Evolutionary conservation across 768 basidiomycete species (phyloP), one percentile per base, ranked within the genome.

Genomic region (Sutorius australiensis): DNA sequence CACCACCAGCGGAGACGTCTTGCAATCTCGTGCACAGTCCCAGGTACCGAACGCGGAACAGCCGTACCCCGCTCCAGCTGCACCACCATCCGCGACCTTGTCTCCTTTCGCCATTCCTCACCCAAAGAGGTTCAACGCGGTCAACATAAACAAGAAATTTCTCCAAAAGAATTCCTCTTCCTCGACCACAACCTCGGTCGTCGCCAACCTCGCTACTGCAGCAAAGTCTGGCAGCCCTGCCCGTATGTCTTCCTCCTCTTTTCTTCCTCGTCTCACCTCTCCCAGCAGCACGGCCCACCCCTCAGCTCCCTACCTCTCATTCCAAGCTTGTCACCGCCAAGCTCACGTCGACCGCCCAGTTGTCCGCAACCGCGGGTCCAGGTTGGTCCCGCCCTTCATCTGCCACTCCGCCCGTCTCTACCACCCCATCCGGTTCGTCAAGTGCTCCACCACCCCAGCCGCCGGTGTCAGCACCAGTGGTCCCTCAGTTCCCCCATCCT

Each of bases 111-210:
- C 63, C 16, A 61, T 69, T 4, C 79, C 80, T 2, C 86, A 83
- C 57, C 80, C 81, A 30, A 98, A 98, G 77, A 85, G 87, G 64
- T 95, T 94, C 71, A 90, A 77, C 66, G 82, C 92, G 28, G 83
- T 92, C 57, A 93, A 92, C 67, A 92, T 98, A 70, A 95, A 92
- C 76, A 95, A 94, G 82, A 92, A 91, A 72, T 98, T 98, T 71
- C 76, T 98, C 39, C 89, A 93, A 75, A 95, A 95, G 79, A 88
- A 87, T 50, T 83, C 83, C 6, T 70, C 84, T 39, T 74, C 82
- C 38, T 76, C 83, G 24, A 71, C 75, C 43, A 67, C 81, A 24
- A 63, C 75, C 33, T 72, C 80, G 17, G 62, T 74, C 45, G 72
- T 77, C 27, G 70, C 79, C 19, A 66, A 68, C 46, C 75, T 77